Evolutionary conservation across 2,329 filamentous ascomycete species (phyloP).

Genomic region (Aspergillus flavus): DNA sequence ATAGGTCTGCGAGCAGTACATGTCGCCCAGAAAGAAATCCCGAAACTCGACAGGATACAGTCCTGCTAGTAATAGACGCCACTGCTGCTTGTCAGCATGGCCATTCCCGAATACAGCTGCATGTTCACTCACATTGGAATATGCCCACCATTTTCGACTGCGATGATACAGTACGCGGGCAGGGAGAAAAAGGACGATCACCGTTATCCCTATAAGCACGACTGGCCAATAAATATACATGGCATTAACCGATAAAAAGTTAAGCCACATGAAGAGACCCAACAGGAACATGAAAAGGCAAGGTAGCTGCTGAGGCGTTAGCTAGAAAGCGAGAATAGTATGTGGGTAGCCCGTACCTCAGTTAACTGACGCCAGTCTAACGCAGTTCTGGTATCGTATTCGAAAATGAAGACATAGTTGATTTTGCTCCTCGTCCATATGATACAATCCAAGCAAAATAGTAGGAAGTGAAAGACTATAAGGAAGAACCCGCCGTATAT

Average conservation of each 20-base stretch:
- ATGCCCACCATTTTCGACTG: constrained; percentile 82
- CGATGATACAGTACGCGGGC: constrained; percentile 72
- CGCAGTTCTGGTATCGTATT: constrained; percentile 84
- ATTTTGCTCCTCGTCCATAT: constrained; percentile 83
- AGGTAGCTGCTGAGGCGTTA: constrained; percentile 61
- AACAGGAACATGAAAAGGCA: constrained; percentile 76
- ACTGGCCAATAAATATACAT: constrained; percentile 88
- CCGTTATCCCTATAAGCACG: constrained; percentile 70
- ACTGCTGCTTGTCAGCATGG: constrained; percentile 53
- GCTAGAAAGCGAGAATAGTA: not conserved
- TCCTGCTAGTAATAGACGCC: constrained; percentile 81
- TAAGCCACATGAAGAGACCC: constrained; percentile 84
- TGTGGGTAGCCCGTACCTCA: constrained; percentile 55
- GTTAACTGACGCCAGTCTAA: constrained; percentile 88
- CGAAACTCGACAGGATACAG: constrained; percentile 93
- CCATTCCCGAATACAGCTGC: not conserved
- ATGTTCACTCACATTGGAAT: constrained; percentile 71
- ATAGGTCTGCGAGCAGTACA: constrained; percentile 95
- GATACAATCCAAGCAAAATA: constrained; percentile 85
- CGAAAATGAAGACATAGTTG: constrained; percentile 96
- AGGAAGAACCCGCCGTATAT: constrained; percentile 93
- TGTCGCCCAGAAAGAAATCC: constrained; percentile 96
- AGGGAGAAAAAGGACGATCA: constrained; percentile 74
- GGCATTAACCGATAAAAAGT: constrained; percentile 71
- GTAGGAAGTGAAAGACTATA: constrained; percentile 73